Base-by-base conservation (phyloP, 1,284 basidiomycete species). In the Flammula alnicola region DNA sequence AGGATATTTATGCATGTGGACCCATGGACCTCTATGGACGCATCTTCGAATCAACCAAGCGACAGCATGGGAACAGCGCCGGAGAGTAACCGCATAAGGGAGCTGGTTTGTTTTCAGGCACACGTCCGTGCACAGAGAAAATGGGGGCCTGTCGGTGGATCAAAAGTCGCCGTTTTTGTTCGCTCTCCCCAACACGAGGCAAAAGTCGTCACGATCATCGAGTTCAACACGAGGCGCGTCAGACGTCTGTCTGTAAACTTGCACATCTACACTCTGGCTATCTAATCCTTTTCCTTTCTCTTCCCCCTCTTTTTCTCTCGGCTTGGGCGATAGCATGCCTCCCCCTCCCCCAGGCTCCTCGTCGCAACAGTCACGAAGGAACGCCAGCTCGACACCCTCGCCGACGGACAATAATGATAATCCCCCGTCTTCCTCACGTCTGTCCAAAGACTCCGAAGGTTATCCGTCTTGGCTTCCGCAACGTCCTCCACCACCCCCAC, bases 381-480 rank as follows among this genome's bases (percentile, higher is more conserved):
- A 46, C 26, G 17, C 40, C 36, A 57, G 52, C 40, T 30, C 46
- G 16, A 43, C 49, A 4, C 46, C 53, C 2, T 47, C 49, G 10
- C 45, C 51, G 19, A 39, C 47, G 9, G 48, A 53, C 31, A 35
- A 25, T 35, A 52, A 53, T 45, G 48, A 56, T 39, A 49, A 50
- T 22, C 40, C 43, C 7, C 44, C 47, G 6, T 51, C 55, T n/a
- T 51, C 49, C 4, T 54, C 52, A 3, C 57, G 59, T 14, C 51
- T 51, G 4, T 61, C 59, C 12, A 61, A 49, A 44, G 56, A 76
- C 52, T 85, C 83, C 7, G 86, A 88, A 58, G 82, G 83, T 19
- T 91, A 91, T 62, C 88, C 88, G 3, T 84, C 85, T 22, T 91
- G 89, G 88, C 81, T 91, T 3, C 88, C 88, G 10, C 81, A 74